Conservation (phyloP, 176 grass and related monocot species). For the Calamus simplicifolius region DNA sequence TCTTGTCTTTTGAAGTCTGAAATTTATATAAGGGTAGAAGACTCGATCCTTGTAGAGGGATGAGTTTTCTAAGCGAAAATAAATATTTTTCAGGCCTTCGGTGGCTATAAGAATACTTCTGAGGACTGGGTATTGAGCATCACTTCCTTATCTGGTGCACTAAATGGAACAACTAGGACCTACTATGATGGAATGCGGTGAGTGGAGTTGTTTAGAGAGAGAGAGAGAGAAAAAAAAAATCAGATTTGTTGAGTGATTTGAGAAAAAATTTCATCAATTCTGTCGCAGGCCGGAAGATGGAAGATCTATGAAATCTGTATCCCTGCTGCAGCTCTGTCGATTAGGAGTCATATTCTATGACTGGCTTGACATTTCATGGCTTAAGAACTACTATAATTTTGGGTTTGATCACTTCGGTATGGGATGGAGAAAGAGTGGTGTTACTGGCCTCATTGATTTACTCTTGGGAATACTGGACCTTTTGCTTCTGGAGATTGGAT, state of each 20-base stretch:
- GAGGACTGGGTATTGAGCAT: slow-evolving; percentile 71
- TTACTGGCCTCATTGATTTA: slow-evolving; percentile 16
- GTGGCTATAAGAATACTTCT: slow-evolving; percentile 34
- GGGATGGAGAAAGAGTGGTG: slow-evolving; percentile 33
- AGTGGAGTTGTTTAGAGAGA: slow-evolving; percentile 1
- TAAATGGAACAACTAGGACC: slow-evolving; percentile 64
- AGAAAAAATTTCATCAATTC: neutral
- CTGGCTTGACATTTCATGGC: slow-evolving; percentile 54
- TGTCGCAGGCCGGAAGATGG: slow-evolving; percentile 28
- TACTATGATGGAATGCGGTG: slow-evolving; percentile 65
- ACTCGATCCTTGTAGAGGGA: no score
- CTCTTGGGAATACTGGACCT: slow-evolving; percentile 30
- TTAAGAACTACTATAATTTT: slow-evolving; percentile 75
- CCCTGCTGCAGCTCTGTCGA: slow-evolving; percentile 48
- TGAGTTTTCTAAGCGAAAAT: no score
- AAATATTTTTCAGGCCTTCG: slow-evolving; percentile 33
- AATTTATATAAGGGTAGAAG: no score
- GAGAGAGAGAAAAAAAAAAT: no score
- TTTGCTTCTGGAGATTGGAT: slow-evolving; percentile 82
- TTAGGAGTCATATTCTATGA: slow-evolving; percentile 49
- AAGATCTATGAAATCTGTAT: slow-evolving; percentile 28
- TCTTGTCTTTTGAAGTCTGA: slow-evolving; percentile 1
- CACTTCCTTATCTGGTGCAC: slow-evolving; percentile 69
- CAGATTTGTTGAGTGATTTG: no score
- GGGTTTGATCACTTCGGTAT: slow-evolving; percentile 67